A percentile compares a stretch with the other conserved stretches of the same genome.
Evolutionary conservation across 2,329 filamentous ascomycete genomes (phyloP).

Genomic region (Fusarium fujikuroi): DNA sequence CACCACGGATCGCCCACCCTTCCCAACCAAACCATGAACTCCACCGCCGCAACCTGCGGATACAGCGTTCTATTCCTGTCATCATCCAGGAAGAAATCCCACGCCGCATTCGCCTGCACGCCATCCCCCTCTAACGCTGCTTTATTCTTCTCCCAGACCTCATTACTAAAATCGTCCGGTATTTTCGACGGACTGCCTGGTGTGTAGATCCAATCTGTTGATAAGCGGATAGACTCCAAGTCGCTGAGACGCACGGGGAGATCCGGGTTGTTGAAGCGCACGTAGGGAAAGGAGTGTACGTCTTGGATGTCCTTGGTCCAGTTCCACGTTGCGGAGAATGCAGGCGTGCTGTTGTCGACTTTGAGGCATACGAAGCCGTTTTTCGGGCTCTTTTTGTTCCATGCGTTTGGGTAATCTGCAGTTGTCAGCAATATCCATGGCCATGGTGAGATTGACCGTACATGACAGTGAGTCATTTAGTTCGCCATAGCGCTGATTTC

Average conservation of each 20-base stretch:
- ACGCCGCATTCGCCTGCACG: conserved; percentile 38
- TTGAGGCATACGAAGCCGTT: conserved; percentile 40
- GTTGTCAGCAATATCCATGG: neutral
- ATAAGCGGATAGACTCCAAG: conserved; percentile 32
- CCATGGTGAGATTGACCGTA: neutral
- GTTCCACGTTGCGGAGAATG: conserved; percentile 39
- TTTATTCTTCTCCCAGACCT: conserved; percentile 33
- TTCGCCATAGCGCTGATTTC: conserved; percentile 20
- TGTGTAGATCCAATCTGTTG: conserved; percentile 42
- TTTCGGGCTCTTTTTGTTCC: conserved; percentile 40
- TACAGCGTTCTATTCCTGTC: conserved; percentile 37
- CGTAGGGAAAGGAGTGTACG: conserved; percentile 43
- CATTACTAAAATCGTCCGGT: conserved; percentile 21
- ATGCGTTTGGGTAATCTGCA: conserved; percentile 43
- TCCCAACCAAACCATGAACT: conserved; percentile 44
- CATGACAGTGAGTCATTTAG: conserved; percentile 34
- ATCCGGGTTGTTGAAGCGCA: conserved; percentile 33
- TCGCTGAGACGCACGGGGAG: conserved; percentile 38
- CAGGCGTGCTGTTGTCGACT: conserved; percentile 40
- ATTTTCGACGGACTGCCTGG: conserved; percentile 7
- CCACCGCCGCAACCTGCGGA: conserved; percentile 36
- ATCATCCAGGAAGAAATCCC: conserved; percentile 44
- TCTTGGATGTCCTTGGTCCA: conserved; percentile 40
- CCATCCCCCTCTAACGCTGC: conserved; percentile 4
- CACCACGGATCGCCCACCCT: conserved; percentile 43